Evolutionary conservation across 1,139 yeast genomes (phyloP), one percentile per base, ranked within the genome.

Genomic region (Kazachstania sp.): DNA sequence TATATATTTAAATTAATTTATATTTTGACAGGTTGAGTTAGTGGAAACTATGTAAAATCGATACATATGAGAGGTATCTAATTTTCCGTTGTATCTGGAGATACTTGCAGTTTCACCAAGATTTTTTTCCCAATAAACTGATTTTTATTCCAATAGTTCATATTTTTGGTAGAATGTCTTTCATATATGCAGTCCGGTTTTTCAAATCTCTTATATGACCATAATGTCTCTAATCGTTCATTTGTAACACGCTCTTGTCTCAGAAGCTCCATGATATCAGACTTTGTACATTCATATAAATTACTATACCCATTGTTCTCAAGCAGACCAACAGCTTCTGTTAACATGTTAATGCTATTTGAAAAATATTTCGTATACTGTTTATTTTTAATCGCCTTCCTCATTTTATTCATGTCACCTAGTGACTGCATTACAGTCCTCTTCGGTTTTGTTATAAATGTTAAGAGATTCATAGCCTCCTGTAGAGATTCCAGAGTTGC

Each of bases 61-160:
- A 60, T 4, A 50, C 62, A 57, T 31, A 51, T 50, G 26, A 62
- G 42, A 43, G 56, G 58, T 15, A 61, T 26, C 66, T 66, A 63
- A 44, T 59, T 59, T 15, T 46, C 41, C 1, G 47, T 44, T 39
- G 48, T 50, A 43, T 61, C 60, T n/a, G 39, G 44, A 16, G 61
- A 65, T 7, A 52, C 51, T 4, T 43, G 38, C 23, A 50, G 44
- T 44, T 58, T 60, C 1, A 60, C 63, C 1, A 55, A 43, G 4
- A 56, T n/a, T n/a, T n/a, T 65, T n/a, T 47, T 51, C 34, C 52
- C 52, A 8, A 54, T 46, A 37, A 63, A 63, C 47, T 59, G 60
- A 4, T 53, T 51, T 2, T 52, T 47, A 46, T 61, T 60, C 66
- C 66, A 63, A 45, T 55, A 53, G 35, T 60, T 59, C 66, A 63